Percentiles rank a stretch among this genome's conserved stretches.
Conservation (phyloP, 2,329 filamentous ascomycete species). For the Venturia pyrina region DNA sequence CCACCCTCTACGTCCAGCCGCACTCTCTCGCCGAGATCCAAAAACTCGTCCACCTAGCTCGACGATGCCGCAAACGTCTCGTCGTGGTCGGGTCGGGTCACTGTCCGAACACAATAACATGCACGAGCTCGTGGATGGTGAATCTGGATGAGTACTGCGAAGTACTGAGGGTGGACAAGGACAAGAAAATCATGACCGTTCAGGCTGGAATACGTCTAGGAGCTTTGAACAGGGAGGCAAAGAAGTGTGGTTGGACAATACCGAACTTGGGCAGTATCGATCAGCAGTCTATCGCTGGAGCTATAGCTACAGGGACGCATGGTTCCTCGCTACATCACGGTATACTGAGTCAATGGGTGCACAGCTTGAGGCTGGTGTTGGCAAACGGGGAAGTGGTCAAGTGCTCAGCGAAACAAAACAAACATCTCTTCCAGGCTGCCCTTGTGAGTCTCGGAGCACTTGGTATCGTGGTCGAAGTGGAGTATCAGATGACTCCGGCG, state of each 20-base stretch:
- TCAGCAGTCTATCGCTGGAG: conserved; percentile 83
- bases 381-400: conserved; percentile 64
- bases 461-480: conserved; percentile 84
- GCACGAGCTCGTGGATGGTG: conserved; percentile 87
- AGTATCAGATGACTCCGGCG: conserved; percentile 67
- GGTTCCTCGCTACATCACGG: conserved; percentile 79
- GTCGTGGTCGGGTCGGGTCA: conserved; percentile 85
- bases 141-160: conserved; percentile 78
- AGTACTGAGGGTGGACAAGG: conserved; percentile 59
- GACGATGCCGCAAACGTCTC: conserved; percentile 68
- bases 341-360: conserved; percentile 68
- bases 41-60: conserved; percentile 71
- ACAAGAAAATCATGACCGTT: conserved; percentile 59
- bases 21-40: conserved; percentile 70
- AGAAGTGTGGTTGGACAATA: conserved; percentile 68
- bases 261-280: conserved; percentile 93
- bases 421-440: conserved; percentile 77
- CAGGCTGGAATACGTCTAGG: conserved; percentile 82
- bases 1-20: conserved; percentile 85
- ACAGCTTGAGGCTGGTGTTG: conserved; percentile 68
- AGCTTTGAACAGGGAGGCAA: conserved; percentile 63
- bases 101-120: conserved; percentile 85
- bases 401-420: conserved; percentile 58
- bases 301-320: conserved; percentile 87
- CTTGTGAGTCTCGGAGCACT: conserved; percentile 80